These are phyloP conservation scores for Hanseniaspora gamundiae DNA, from an alignment of 1,139 yeast species.

Conservation along the genomic window DNA sequence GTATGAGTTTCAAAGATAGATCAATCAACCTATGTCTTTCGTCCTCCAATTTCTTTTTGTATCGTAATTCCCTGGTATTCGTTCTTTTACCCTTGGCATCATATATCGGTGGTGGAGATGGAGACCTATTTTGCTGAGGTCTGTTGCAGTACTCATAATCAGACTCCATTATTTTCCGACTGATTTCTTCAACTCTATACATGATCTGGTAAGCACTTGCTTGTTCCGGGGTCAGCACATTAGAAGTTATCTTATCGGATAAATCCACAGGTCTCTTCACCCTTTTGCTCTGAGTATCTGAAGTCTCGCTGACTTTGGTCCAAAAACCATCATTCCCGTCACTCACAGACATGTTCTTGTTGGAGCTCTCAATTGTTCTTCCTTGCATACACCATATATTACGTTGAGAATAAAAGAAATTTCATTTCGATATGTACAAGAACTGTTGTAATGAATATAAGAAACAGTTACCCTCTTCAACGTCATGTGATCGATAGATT, in stretches of 20 bases:
- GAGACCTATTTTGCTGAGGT: constrained; percentile 39
- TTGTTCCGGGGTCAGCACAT: constrained; percentile 73
- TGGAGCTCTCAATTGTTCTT: neutral
- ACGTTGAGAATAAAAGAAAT: neutral
- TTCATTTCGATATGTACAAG: too few species aligned
- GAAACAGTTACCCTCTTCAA: too few species aligned
- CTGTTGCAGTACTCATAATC: constrained; percentile 24
- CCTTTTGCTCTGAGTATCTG: constrained; percentile 2
- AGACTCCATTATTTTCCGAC: constrained; percentile 41
- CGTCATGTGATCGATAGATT: too few species aligned
- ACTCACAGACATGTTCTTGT: neutral
- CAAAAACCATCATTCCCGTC: constrained; percentile 12
- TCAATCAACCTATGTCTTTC: constrained; percentile 75
- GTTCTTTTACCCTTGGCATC: constrained; percentile 72
- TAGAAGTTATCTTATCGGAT: constrained; percentile 31
- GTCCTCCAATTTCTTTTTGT: constrained; percentile 49
- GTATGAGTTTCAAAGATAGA: constrained; percentile 55
- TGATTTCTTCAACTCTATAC: constrained; percentile 70
- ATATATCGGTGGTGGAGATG: constrained; percentile 90
- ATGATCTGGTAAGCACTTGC: constrained; percentile 66
- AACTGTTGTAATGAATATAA: too few species aligned
- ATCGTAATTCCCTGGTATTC: constrained; percentile 69
- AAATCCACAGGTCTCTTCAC: constrained; percentile 13
- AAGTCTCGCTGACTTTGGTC: constrained; percentile 2
- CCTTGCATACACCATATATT: neutral